phyloP scores from a whole-genome alignment of 2,329 filamentous ascomycete species.

The Colletotrichum sansevieriae region DNA sequence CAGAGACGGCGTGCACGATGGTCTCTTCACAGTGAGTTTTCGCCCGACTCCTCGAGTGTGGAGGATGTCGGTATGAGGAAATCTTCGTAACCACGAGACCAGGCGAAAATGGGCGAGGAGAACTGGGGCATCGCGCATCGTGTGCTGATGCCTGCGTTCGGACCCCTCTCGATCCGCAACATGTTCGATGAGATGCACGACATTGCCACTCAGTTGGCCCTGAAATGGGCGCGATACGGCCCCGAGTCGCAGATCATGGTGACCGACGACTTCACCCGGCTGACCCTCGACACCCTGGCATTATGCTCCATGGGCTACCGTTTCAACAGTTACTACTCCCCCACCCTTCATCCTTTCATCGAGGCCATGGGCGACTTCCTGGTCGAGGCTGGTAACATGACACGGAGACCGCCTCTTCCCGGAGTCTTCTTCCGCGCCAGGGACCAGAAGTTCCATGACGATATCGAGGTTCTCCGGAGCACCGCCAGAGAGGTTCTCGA shows the following conservation, averaged over 20 bases:
- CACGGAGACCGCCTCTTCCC: slow-evolving; percentile 60
- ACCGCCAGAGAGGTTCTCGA: slow-evolving; percentile 70
- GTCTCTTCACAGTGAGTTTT: slow-evolving; percentile 43
- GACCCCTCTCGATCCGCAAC: slow-evolving; percentile 73
- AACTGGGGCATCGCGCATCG: slow-evolving; percentile 68
- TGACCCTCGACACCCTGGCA: slow-evolving; percentile 73
- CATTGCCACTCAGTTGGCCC: slow-evolving; percentile 63
- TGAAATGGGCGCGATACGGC: slow-evolving; percentile 66
- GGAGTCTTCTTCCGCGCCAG: slow-evolving; percentile 59
- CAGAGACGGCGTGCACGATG: slow-evolving; percentile 66
- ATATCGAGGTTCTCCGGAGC: slow-evolving; percentile 65
- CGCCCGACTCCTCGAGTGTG: not conserved
- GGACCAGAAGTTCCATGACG: slow-evolving; percentile 60
- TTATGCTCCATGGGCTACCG: slow-evolving; percentile 70
- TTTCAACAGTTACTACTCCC: slow-evolving; percentile 71
- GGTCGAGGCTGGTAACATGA: slow-evolving; percentile 64
- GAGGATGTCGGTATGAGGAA: not conserved
- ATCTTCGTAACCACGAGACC: not conserved
- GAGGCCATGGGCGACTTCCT: slow-evolving; percentile 73
- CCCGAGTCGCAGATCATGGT: slow-evolving; percentile 61
- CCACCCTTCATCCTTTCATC: slow-evolving; percentile 55
- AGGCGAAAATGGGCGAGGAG: slow-evolving; percentile 41
- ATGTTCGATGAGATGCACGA: slow-evolving; percentile 69
- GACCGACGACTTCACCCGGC: slow-evolving; percentile 71
- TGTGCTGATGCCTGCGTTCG: slow-evolving; percentile 76